phyloP scores from a whole-genome alignment of 306 rosid genomes.

The Pachyrhizus erosus region DNA sequence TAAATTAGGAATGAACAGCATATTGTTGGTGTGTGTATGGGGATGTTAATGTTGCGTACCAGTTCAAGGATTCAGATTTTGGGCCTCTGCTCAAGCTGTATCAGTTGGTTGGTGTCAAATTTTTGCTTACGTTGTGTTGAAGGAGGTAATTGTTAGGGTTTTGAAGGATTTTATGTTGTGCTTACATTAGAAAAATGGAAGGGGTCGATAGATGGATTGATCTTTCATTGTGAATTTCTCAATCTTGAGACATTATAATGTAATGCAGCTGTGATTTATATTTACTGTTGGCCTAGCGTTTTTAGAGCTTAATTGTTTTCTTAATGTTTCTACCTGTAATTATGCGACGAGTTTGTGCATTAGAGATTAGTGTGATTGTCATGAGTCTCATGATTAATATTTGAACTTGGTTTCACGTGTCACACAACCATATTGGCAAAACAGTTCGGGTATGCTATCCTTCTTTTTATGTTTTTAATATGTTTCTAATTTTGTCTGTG shows the following conservation, averaged over 20 bases:
- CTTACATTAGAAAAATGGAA: too few relatives aligned
- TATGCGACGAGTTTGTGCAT: slow-evolving; percentile 1
- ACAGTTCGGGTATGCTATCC: slow-evolving; percentile 75
- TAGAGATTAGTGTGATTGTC: slow-evolving; percentile 27
- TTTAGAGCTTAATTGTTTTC: neutral
- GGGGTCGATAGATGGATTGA: too few relatives aligned
- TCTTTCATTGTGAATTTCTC: slow-evolving; percentile 8
- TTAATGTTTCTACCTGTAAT: neutral
- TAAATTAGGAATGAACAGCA: neutral
- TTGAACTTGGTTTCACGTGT: slow-evolving; percentile 46
- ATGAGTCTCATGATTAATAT: slow-evolving; percentile 14
- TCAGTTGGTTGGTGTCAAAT: slow-evolving; percentile 94
- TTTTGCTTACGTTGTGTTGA: slow-evolving; percentile 85
- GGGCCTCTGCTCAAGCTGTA: slow-evolving; percentile 89
- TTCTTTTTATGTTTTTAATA: neutral
- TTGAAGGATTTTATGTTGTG: slow-evolving; percentile 3
- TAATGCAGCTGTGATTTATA: neutral
- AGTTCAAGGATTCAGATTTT: slow-evolving; percentile 79
- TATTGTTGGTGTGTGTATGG: slow-evolving; percentile 53
- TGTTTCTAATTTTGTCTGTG: slow-evolving; percentile 31
- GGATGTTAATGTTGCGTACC: slow-evolving; percentile 82
- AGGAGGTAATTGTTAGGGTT: slow-evolving; percentile 71
- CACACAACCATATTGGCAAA: slow-evolving; percentile 95
- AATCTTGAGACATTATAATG: too few relatives aligned
- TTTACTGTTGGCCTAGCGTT: slow-evolving; percentile 7